These are phyloP conservation scores for Pichia sp. DNA, from an alignment of 1,139 yeast species.

Conservation along the genomic window DNA sequence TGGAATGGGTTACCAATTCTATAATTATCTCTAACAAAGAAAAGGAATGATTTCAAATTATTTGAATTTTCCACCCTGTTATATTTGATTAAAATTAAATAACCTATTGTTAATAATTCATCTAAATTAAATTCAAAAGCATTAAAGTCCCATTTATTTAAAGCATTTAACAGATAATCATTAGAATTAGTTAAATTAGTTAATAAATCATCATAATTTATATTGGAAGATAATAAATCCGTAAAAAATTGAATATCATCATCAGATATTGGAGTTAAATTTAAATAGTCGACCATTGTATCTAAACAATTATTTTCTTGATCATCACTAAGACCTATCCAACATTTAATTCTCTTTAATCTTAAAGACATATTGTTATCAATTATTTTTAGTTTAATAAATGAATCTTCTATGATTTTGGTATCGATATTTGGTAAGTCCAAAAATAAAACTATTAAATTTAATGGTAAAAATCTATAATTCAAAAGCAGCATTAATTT, in stretches of 20 bases:
- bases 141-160: constrained; percentile 49
- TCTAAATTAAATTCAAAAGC: constrained; percentile 65
- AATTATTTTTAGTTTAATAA: constrained; percentile 10
- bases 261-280: constrained; percentile 26
- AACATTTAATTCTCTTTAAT: constrained; percentile 45
- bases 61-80: constrained; percentile 20
- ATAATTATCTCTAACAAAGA: constrained; percentile 68
- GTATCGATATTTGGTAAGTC: too few species aligned
- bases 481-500: constrained; percentile 14
- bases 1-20: constrained; percentile 86
- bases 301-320: constrained; percentile 24
- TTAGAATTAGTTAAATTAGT: constrained; percentile 2
- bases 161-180: constrained; percentile 26
- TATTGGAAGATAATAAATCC: constrained; percentile 3
- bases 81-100: constrained; percentile 43
- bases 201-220: constrained; percentile 1
- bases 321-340: constrained; percentile 50
- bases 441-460: constrained; percentile 16
- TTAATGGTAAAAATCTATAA: constrained; percentile 26
- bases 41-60: constrained; percentile 36
- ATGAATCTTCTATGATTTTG: not conserved
- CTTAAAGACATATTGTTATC: constrained; percentile 23
- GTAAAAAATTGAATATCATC: constrained; percentile 7
- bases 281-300: constrained; percentile 22
- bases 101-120: constrained; percentile 61